Evolutionary conservation across 2,329 filamentous ascomycete genomes (phyloP), one percentile per base, ranked within the genome.

Genomic region (Diatrype stigma): DNA sequence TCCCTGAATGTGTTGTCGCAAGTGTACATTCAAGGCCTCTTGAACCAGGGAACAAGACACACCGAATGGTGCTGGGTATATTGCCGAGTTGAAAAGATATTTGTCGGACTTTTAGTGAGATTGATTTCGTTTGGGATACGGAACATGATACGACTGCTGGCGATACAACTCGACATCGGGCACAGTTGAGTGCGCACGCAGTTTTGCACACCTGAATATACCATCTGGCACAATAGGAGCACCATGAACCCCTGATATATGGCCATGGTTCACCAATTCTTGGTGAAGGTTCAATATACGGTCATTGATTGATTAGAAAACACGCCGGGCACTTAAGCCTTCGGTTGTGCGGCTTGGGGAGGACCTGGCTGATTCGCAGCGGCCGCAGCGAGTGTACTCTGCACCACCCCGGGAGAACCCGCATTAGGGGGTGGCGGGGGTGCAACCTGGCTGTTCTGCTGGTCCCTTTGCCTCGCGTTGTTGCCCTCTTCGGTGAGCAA

Each of bases 401-500:
- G 65, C 3, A 61, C 63, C 21, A 67, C 61, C 14, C 61, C 60
- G n/a, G 63, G 54, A 2, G 65, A 60, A 7, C 59, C 57, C 5
- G 59, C 42, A 34, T 53, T 58, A 6, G 59, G 46, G 17, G 57
- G 59, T 3, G 56, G 56, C 5, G 56, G 56, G 19, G 28, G 26
- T 26, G 26, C 23, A n/a, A 17, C 28, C 22, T 56, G 55, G 3
- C 56, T 62, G 30, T 58, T 63, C 53, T 65, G 65, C 16, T 14
- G 40, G 23, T 44, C 40, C 40, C 22, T 44, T n/a, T 44, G 40
- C 11, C 60, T 57, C 3, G 61, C 60, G 45, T 60, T 60, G 49
- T 64, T 68, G 19, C 72, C 70, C 54, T 78, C 70, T 55, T 74
- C 76, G 49, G 82, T 81, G 12, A 86, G 63, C 19, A 84, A 70